A percentile compares a stretch with the other conserved stretches of the same genome.
These are phyloP conservation scores for Conringia planisiliqua DNA, from an alignment of 345 rosid genomes.

Conservation along the genomic window DNA sequence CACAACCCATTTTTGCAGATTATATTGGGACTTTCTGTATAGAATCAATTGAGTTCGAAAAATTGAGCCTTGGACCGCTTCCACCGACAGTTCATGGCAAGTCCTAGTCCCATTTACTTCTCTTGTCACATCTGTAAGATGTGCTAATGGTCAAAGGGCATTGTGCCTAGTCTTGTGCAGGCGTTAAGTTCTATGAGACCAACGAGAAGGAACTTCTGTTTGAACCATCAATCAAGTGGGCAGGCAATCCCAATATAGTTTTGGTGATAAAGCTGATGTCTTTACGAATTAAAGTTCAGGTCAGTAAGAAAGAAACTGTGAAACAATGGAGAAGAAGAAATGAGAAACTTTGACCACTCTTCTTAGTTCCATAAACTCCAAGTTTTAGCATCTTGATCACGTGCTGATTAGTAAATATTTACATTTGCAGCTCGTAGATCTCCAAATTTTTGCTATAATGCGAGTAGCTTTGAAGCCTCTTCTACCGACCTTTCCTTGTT, in stretches of 20 bases:
- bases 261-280: slow-evolving; percentile 54
- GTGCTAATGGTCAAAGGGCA: not conserved
- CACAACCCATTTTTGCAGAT: slow-evolving; percentile 57
- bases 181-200: slow-evolving; percentile 62
- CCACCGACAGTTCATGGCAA: slow-evolving; percentile 67
- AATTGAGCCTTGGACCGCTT: slow-evolving; percentile 58
- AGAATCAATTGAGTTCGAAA: slow-evolving; percentile 51
- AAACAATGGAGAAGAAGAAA: not conserved
- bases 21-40: slow-evolving; percentile 50
- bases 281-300: slow-evolving; percentile 56
- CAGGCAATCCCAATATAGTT: slow-evolving; percentile 73
- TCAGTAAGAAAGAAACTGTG: slow-evolving; percentile 24
- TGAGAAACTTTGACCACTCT: not conserved
- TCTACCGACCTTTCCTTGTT: slow-evolving; percentile 76
- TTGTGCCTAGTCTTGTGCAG: slow-evolving; percentile 34
- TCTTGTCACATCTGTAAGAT: not conserved
- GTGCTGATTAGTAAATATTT: not conserved
- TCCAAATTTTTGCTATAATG: slow-evolving; percentile 49
- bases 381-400: not conserved
- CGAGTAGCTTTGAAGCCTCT: slow-evolving; percentile 69
- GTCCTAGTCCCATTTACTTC: not conserved
- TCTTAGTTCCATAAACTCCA: not conserved
- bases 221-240: slow-evolving; percentile 76
- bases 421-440: slow-evolving; percentile 56
- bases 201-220: slow-evolving; percentile 64